Evolutionary conservation across 108 stramenopile species (phyloP).

Genomic region (Nitzschia palea): DNA sequence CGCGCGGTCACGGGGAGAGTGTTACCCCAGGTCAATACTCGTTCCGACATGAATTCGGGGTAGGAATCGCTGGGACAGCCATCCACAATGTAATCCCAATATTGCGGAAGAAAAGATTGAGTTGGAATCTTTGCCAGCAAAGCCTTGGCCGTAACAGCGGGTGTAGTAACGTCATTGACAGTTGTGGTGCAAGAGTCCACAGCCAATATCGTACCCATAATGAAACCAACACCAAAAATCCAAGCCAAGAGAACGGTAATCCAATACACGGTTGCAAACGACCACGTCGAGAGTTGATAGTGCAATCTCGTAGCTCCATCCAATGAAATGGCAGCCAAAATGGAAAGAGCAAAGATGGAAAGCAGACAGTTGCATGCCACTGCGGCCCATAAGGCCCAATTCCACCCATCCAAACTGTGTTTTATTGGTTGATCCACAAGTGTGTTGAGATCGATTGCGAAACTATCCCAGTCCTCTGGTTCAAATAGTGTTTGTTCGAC

Average conservation of each 20-base stretch:
- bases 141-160: not conserved
- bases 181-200: conserved; percentile 1
- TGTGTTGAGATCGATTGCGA: not conserved
- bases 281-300: not conserved
- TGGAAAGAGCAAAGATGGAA: not conserved
- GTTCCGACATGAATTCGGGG: not conserved
- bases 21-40: conserved; percentile 2
- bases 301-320: conserved; percentile 1
- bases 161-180: not conserved
- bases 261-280: conserved; percentile 2
- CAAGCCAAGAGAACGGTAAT: not conserved
- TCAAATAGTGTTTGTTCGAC: not conserved
- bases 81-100: conserved; percentile 16
- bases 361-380: conserved; percentile 1
- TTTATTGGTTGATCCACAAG: conserved; percentile 4
- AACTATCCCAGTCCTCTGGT: not conserved
- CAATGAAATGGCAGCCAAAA: conserved; percentile 9
- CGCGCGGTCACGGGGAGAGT: not conserved
- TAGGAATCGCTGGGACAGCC: conserved; percentile 7
- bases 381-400: conserved; percentile 14
- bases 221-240: conserved; percentile 4
- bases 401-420: not conserved
- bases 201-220: not conserved
- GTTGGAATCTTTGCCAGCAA: not conserved
- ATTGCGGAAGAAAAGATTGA: not conserved